These are phyloP conservation scores for Diaporthe capsici DNA, from an alignment of 2,329 filamentous ascomycete species.

Conservation along the genomic window DNA sequence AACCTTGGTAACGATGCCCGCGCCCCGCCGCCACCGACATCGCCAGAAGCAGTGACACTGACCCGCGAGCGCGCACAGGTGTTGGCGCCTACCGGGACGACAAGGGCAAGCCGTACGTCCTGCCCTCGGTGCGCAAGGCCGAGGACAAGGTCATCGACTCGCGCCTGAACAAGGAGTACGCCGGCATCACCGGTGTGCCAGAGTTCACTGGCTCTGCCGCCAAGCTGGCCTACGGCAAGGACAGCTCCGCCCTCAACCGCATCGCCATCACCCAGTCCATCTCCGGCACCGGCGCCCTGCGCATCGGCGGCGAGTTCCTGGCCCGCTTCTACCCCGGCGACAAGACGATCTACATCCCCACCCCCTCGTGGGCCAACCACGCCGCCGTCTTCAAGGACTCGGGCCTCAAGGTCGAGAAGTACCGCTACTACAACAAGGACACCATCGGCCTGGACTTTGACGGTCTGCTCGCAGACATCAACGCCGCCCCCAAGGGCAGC, in stretches of 20 bases:
- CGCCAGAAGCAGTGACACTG: slow-evolving; percentile 29
- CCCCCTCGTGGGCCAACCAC: slow-evolving; percentile 98
- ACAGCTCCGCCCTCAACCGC: slow-evolving; percentile 82
- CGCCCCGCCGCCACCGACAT: slow-evolving; percentile 31
- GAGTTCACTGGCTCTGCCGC: slow-evolving; percentile 95
- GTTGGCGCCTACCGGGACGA: slow-evolving; percentile 99
- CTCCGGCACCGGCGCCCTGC: slow-evolving; percentile 95
- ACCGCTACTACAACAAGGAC: slow-evolving; percentile 99
- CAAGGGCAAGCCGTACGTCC: slow-evolving; percentile 96
- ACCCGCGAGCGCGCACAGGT: slow-evolving; percentile 62
- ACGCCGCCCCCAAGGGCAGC: slow-evolving; percentile 87
- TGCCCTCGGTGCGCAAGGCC: slow-evolving; percentile 90
- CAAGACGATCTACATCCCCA: slow-evolving; percentile 98
- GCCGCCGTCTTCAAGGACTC: slow-evolving; percentile 95
- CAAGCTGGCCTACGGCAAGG: slow-evolving; percentile 88
- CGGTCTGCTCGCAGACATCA: slow-evolving; percentile 91
- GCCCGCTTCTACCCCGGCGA: slow-evolving; percentile 89
- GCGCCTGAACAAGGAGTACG: slow-evolving; percentile 95
- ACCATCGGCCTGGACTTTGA: slow-evolving; percentile 98
- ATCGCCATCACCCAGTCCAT: slow-evolving; percentile 97
- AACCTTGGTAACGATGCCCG: slow-evolving; percentile 79
- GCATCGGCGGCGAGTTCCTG: slow-evolving; percentile 95
- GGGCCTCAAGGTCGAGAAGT: slow-evolving; percentile 91
- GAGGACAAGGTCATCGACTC: slow-evolving; percentile 87
- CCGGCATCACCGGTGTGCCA: slow-evolving; percentile 95